Percentiles rank a stretch among this genome's conserved stretches.
These are phyloP conservation scores for Aureobasidium sp. DNA, from an alignment of 2,329 filamentous ascomycete species.

Conservation along the genomic window DNA sequence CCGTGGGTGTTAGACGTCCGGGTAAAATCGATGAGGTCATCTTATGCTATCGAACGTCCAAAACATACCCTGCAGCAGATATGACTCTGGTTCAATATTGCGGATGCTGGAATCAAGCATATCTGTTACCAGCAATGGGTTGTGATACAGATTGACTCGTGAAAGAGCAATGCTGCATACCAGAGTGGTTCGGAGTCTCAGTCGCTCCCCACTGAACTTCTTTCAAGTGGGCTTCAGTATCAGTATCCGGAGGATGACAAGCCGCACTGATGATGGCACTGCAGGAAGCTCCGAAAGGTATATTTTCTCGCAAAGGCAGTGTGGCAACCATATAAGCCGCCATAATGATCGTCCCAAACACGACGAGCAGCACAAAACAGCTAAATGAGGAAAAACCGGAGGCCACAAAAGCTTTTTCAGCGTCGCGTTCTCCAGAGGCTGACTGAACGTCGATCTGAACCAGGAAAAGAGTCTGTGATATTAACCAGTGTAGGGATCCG, in stretches of 20 bases:
- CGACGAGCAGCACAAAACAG: not conserved
- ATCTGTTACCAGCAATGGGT: not conserved
- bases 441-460: not conserved
- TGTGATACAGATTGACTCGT: not conserved
- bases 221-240: not conserved
- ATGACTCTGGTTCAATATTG: no score
- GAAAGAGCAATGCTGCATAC: not conserved
- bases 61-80: not conserved
- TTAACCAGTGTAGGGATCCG: not conserved
- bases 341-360: not conserved
- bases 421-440: not conserved
- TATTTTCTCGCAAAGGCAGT: not conserved
- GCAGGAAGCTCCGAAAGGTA: not conserved
- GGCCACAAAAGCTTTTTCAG: not conserved
- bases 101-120: not conserved
- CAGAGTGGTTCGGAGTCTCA: not conserved
- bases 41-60: not conserved
- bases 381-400: not conserved
- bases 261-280: not conserved
- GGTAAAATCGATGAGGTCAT: not conserved
- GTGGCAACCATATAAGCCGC: not conserved
- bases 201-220: not conserved
- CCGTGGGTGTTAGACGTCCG: no score
- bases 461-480: not conserved
- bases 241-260: not conserved